A percentile compares a stretch with the other conserved stretches of the same genome.
Conservation (phyloP, 192 early-diverging fungal genomes). For the Coemansia sp. region DNA sequence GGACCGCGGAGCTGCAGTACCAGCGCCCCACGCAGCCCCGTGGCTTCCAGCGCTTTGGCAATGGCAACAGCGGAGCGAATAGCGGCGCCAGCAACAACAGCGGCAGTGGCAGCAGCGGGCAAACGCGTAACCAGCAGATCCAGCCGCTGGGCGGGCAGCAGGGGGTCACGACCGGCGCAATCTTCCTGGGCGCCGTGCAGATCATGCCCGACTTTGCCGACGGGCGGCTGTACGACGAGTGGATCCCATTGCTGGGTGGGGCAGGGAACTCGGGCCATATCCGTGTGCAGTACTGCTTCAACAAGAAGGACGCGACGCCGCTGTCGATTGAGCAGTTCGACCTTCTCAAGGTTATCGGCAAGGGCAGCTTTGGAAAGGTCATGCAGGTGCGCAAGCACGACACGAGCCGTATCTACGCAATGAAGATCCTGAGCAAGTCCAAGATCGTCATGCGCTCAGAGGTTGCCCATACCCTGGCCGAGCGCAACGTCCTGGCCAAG, state of each 20-base stretch:
- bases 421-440: conserved; percentile 92
- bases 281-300: conserved; percentile 67
- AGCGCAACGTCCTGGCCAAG: conserved; percentile 84
- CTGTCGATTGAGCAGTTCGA: conserved; percentile 89
- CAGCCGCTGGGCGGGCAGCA: conserved; percentile 29
- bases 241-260: conserved; percentile 58
- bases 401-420: conserved; percentile 91
- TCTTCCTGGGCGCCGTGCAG: conserved; percentile 48
- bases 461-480: conserved; percentile 90
- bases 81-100: conserved; percentile 6
- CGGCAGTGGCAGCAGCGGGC: neutral
- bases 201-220: conserved; percentile 51
- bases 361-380: conserved; percentile 96
- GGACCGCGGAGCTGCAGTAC: conserved; percentile 47
- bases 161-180: conserved; percentile 37
- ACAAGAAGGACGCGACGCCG: conserved; percentile 62
- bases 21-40: conserved; percentile 44
- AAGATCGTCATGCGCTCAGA: conserved; percentile 90
- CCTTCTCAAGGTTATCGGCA: conserved; percentile 90
- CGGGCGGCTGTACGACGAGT: conserved; percentile 58
- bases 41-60: conserved; percentile 46
- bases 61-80: conserved; percentile 13
- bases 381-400: conserved; percentile 92
- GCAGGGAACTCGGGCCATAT: conserved; percentile 57
- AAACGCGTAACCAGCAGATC: conserved; percentile 24